Base-by-base conservation (phyloP, 108 stramenopile genomes). In the Cyclotella kingstonii region DNA sequence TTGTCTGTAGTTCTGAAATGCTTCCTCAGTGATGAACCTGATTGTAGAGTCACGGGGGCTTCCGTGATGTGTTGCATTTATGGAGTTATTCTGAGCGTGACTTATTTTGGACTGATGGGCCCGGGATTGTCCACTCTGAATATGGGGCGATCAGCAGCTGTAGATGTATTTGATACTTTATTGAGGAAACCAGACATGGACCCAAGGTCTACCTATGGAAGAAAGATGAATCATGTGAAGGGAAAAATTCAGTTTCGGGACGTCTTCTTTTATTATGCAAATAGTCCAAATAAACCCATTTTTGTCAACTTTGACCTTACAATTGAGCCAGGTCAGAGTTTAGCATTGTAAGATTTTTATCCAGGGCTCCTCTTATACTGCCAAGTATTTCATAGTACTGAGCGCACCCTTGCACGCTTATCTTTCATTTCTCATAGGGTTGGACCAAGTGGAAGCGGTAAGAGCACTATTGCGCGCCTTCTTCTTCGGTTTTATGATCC, bases 401-500 rank as follows among this genome's bases (percentile, higher is more conserved):
- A 46, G 18, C 15, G 18, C 15, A 46, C 8, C 6, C 6, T 36
- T 36, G 7, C 36, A 9, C 36, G 7, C 60, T 83, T 1, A 7
- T 36, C 36, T 36, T 36, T 36, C 1, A 63, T 97, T n/a, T 11
- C 36, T 7, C 7, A 9, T 36, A 36, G 36, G 18, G 87, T 88
- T 12, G 89, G 89, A 1, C 79, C 81, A 11, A 79, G 76, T 8
- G 90, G 90, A 0, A 67, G 54, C 4, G 90, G 90, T 19, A 91
- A 91, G 63, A 74, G 65, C 21, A 91, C 90, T 1, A 84, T 85
- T 53, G 79, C 85, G 4, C 57, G 71, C 1, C 80, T 95, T 7
- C 45, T 95, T 0, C 75, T 89, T 27, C 77, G 93, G 7, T 91
- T 88, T 44, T 91, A 91, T 56, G 84, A 91, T 49, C 77, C 80